Conservation (phyloP, 495 filamentous ascomycete species). For the Tuber borchii region DNA sequence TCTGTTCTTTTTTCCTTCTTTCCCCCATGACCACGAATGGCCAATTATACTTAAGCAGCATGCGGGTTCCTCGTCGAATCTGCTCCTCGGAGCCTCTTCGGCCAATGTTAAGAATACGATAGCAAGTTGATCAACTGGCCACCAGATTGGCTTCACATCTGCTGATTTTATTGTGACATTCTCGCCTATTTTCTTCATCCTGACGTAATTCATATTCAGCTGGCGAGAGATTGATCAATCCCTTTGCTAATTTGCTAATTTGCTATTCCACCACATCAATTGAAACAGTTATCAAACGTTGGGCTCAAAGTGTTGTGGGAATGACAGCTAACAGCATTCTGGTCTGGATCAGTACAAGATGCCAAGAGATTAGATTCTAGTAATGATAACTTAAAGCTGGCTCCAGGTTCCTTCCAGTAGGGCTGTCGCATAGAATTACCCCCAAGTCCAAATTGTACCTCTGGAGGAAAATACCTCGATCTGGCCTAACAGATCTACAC, state of each 20-base stretch:
- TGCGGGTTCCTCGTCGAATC: not conserved
- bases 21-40: not conserved
- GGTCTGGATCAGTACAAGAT: not conserved
- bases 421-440: not conserved
- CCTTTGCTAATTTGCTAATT: not conserved
- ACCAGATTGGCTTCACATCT: not conserved
- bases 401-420: not conserved
- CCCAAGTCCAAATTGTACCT: not conserved
- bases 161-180: slow-evolving; percentile 1
- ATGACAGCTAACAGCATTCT: not conserved
- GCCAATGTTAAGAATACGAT: not conserved
- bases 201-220: not conserved
- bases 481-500: not conserved
- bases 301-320: not conserved
- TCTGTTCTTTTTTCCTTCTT: not conserved
- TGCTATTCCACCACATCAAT: not conserved
- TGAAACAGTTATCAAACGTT: slow-evolving; percentile 2
- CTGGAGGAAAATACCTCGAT: not conserved
- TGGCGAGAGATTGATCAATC: not conserved
- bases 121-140: not conserved
- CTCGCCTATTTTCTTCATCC: not conserved
- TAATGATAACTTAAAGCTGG: not conserved
- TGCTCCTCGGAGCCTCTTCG: not conserved
- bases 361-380: slow-evolving; percentile 1
- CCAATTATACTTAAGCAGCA: not conserved